Conservation (phyloP, 2,329 filamentous ascomycete genomes). For the Blastomyces silverae region DNA sequence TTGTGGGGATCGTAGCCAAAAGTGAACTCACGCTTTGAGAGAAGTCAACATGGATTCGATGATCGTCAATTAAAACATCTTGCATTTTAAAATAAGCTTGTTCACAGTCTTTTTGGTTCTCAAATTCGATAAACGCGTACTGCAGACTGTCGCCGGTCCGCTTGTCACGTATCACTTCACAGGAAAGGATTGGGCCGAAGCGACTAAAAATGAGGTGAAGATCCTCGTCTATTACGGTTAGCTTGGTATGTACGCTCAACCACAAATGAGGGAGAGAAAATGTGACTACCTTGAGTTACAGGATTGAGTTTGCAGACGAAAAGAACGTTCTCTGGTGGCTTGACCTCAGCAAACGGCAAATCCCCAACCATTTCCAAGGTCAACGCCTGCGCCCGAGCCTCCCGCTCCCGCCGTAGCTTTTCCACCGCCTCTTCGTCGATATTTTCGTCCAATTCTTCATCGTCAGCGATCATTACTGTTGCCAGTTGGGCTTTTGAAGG, state of each 20-base stretch:
- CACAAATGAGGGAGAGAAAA: not conserved
- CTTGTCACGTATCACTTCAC: slow-evolving; percentile 90
- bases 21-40: slow-evolving; percentile 74
- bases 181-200: slow-evolving; percentile 90
- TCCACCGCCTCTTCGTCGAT: slow-evolving; percentile 76
- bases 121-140: slow-evolving; percentile 96
- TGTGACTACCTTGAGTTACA: slow-evolving; percentile 60
- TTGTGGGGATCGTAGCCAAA: not conserved
- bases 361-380: slow-evolving; percentile 98
- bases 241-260: slow-evolving; percentile 3
- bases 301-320: slow-evolving; percentile 99
- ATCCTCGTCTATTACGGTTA: slow-evolving; percentile 61
- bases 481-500: slow-evolving; percentile 80
- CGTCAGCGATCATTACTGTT: slow-evolving; percentile 84
- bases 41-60: slow-evolving; percentile 97
- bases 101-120: slow-evolving; percentile 87
- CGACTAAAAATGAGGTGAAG: slow-evolving; percentile 93
- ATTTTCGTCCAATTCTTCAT: slow-evolving; percentile 71
- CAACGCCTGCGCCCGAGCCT: slow-evolving; percentile 86
- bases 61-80: slow-evolving; percentile 90
- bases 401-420: slow-evolving; percentile 72
- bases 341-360: slow-evolving; percentile 92
- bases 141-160: slow-evolving; percentile 92
- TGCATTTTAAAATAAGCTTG: slow-evolving; percentile 99
- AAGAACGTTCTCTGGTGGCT: slow-evolving; percentile 91